These are phyloP conservation scores for Aspergillus sp. DNA, from an alignment of 2,329 filamentous ascomycete genomes.

Conservation along the genomic window DNA sequence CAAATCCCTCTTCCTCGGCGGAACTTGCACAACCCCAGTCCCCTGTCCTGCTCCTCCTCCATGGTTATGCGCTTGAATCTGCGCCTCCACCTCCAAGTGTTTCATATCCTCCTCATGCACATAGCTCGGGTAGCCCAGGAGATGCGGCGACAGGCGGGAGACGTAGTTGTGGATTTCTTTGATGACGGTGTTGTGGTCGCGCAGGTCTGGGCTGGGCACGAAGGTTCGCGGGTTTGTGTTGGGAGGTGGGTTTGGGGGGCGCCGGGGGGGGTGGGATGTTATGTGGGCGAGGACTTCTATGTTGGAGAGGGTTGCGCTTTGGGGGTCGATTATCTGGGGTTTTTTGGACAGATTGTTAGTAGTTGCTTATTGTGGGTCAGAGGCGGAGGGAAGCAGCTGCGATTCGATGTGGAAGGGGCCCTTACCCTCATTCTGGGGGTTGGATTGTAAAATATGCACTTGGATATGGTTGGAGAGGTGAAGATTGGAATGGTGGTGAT, in stretches of 20 bases:
- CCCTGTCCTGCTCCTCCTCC: constrained; percentile 16
- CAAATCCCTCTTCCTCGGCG: no score
- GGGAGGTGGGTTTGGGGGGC: constrained; percentile 32
- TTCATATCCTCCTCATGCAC: constrained; percentile 19
- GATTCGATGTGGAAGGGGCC: background rate
- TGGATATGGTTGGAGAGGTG: no score
- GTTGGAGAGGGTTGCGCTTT: constrained; percentile 39
- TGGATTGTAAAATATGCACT: no score
- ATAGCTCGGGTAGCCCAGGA: constrained; percentile 32
- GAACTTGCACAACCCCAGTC: background rate
- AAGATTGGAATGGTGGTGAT: background rate
- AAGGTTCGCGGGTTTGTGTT: constrained; percentile 31
- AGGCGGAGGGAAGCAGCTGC: background rate
- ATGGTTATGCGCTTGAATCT: constrained; percentile 31
- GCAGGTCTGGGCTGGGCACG: constrained; percentile 36
- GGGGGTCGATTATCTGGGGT: constrained; percentile 39
- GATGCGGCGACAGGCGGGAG: constrained; percentile 33
- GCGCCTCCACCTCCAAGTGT: constrained; percentile 31
- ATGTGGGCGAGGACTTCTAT: constrained; percentile 39
- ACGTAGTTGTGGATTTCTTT: constrained; percentile 42
- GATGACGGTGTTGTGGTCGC: constrained; percentile 41
- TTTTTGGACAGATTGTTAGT: background rate
- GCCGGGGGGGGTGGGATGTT: constrained; percentile 35
- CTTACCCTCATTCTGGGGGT: background rate
- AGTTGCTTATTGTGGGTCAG: background rate